Percentiles rank a stretch among this genome's conserved stretches.
Conservation (phyloP, 208 protist species). For the Leishmania arabica region DNA sequence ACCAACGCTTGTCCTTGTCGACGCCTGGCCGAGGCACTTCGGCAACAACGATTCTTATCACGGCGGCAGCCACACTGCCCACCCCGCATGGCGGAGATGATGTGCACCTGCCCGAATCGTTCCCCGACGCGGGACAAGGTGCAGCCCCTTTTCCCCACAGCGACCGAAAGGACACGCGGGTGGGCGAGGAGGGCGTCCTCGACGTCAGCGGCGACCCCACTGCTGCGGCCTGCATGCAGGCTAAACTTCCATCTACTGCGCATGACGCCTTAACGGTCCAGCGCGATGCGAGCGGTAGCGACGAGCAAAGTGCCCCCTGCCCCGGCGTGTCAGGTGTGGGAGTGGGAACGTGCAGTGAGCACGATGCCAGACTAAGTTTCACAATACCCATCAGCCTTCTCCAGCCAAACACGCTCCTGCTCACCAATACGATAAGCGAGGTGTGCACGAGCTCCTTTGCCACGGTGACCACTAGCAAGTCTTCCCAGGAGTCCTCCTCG, state of each 20-base stretch:
- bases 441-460: not conserved
- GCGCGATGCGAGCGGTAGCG: not conserved
- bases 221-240: not conserved
- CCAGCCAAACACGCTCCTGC: not conserved
- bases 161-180: not conserved
- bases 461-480: not conserved
- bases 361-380: not conserved
- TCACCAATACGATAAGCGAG: not conserved
- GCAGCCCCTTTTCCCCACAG: not conserved
- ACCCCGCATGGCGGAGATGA: not conserved
- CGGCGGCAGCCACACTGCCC: not conserved
- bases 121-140: not conserved
- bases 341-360: not conserved
- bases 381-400: not conserved
- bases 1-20: not conserved
- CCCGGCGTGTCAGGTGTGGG: not conserved
- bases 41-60: not conserved
- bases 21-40: not conserved
- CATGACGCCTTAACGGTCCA: not conserved
- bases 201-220: not conserved
- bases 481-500: slow-evolving; percentile 4
- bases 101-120: not conserved
- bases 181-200: not conserved
- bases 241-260: not conserved
- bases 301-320: not conserved